A percentile compares a stretch with the other conserved stretches of the same genome.
phyloP scores from a whole-genome alignment of 83 land plant genomes.

The Thuja plicata region DNA sequence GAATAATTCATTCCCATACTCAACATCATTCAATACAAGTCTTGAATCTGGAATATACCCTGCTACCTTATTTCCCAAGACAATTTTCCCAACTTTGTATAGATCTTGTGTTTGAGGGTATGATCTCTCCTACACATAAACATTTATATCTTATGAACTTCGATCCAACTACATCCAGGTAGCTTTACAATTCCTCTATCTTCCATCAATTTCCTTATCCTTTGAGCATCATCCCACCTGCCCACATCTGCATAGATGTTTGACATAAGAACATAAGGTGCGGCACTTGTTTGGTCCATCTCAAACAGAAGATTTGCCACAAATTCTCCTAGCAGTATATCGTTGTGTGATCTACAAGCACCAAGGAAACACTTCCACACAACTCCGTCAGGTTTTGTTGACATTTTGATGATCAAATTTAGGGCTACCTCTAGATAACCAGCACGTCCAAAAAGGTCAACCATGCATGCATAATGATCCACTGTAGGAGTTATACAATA shows the following conservation, averaged over 20 bases:
- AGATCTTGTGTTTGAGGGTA: conserved; percentile 1
- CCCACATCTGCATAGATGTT: conserved; percentile 4
- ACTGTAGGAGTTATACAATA: not conserved
- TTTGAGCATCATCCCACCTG: conserved; percentile 1
- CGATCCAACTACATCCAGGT: conserved; percentile 10
- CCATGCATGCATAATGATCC: conserved; percentile 3
- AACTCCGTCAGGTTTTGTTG: not conserved
- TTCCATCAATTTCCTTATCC: conserved; percentile 4
- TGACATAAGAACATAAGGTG: conserved; percentile 12
- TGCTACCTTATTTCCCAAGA: not conserved
- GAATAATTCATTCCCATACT: not conserved
- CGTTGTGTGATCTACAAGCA: not conserved
- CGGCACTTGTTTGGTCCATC: not conserved
- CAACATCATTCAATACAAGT: not conserved
- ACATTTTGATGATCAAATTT: conserved; percentile 2
- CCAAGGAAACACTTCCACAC: conserved; percentile 1
- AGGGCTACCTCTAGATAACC: not conserved
- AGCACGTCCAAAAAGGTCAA: conserved; percentile 7
- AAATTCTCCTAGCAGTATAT: not conserved
- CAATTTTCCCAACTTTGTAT: not conserved
- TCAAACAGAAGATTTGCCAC: conserved; percentile 6
- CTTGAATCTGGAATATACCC: not conserved
- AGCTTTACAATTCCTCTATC: not conserved
- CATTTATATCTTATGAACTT: not conserved
- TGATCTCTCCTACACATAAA: not conserved